These are phyloP conservation scores for Penicillium lividum DNA, from an alignment of 495 filamentous ascomycete genomes.

Conservation along the genomic window DNA sequence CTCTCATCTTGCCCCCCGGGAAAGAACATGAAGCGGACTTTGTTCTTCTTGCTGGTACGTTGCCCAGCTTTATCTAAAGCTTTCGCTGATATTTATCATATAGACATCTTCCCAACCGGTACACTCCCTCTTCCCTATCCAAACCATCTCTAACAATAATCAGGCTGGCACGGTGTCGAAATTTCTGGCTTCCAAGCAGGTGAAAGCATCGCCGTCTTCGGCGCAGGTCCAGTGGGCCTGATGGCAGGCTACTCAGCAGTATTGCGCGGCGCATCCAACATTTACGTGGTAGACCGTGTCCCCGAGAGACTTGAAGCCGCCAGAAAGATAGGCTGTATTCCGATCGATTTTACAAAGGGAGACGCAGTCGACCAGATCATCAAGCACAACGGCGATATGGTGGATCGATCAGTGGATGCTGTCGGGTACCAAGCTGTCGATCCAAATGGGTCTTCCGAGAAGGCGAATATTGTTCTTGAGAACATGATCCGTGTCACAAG, in stretches of 20 bases:
- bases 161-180: conserved; percentile 56
- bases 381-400: conserved; percentile 42
- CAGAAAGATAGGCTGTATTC: conserved; percentile 51
- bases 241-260: conserved; percentile 58
- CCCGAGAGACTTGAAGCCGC: conserved; percentile 51
- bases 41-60: conserved; percentile 43
- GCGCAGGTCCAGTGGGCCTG: conserved; percentile 55
- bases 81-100: not conserved
- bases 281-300: conserved; percentile 58
- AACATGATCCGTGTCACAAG: conserved; percentile 50
- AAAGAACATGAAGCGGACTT: conserved; percentile 49
- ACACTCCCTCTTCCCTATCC: not conserved
- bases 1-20: conserved; percentile 43
- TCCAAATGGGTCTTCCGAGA: conserved; percentile 40
- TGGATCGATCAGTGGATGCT: conserved; percentile 54
- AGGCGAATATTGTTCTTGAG: conserved; percentile 46
- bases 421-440: conserved; percentile 57
- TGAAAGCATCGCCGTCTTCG: conserved; percentile 55
- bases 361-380: conserved; percentile 43
- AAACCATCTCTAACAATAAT: not conserved
- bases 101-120: conserved; percentile 61
- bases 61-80: not conserved
- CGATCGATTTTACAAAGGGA: conserved; percentile 39
- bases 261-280: conserved; percentile 52
- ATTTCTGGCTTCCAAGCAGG: conserved; percentile 56